Percentiles rank a stretch among this genome's conserved stretches.
Evolutionary conservation across 192 early-diverging fungal genomes (phyloP).

Genomic region (Umbelopsis vinacea): DNA sequence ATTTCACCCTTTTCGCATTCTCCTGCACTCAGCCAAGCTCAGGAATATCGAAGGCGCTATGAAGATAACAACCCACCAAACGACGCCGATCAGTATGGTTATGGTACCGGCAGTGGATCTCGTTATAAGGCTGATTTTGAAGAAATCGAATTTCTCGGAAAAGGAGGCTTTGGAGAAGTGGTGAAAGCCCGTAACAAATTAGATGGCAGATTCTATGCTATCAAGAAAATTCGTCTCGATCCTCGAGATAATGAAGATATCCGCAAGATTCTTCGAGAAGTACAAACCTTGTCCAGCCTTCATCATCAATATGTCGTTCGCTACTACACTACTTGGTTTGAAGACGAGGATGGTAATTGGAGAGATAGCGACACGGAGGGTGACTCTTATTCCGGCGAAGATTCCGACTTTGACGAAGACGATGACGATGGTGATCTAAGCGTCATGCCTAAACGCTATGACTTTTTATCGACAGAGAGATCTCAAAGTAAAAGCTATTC

Average conservation of each 20-base stretch:
- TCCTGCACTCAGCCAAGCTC: not conserved
- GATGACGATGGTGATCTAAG: constrained; percentile 43
- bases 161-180: constrained; percentile 93
- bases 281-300: constrained; percentile 86
- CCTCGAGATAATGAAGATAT: constrained; percentile 76
- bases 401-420: constrained; percentile 33
- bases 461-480: constrained; percentile 49
- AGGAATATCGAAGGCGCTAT: not conserved
- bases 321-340: constrained; percentile 92
- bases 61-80: not conserved
- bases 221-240: constrained; percentile 90
- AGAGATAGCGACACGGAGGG: constrained; percentile 46
- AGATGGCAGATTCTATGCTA: constrained; percentile 83
- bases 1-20: not conserved
- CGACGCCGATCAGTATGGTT: constrained; percentile 6
- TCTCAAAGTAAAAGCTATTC: constrained; percentile 41
- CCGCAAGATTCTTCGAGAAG: constrained; percentile 88
- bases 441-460: constrained; percentile 40
- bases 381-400: constrained; percentile 31
- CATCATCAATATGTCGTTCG: constrained; percentile 90
- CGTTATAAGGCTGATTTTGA: constrained; percentile 79
- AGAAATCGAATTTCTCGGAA: constrained; percentile 76
- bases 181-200: constrained; percentile 90
- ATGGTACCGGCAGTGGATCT: constrained; percentile 40
- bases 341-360: constrained; percentile 52